A percentile compares a stretch with the other conserved stretches of the same genome.
These are phyloP conservation scores for Yamadazyma buinensis DNA, from an alignment of 1,139 yeast genomes.

Conservation along the genomic window DNA sequence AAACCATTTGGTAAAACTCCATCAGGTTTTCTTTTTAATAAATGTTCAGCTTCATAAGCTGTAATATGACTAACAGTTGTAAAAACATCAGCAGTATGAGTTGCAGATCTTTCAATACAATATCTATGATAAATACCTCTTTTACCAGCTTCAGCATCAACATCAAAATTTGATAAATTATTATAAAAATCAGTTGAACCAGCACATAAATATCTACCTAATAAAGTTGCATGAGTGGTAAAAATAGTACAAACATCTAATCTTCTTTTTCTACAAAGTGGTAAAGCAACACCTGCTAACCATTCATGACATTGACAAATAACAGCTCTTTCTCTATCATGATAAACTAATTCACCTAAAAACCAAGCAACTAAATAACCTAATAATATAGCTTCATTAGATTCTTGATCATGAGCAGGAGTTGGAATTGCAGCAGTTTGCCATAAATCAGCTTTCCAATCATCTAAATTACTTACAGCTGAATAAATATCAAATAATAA, in stretches of 20 bases:
- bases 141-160: slow-evolving; percentile 97
- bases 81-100: slow-evolving; percentile 94
- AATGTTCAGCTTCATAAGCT: slow-evolving; percentile 90
- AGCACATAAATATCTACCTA: slow-evolving; percentile 94
- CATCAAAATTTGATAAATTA: slow-evolving; percentile 85
- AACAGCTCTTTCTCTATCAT: slow-evolving; percentile 82
- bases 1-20: slow-evolving; percentile 97
- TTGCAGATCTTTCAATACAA: slow-evolving; percentile 95
- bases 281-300: slow-evolving; percentile 96
- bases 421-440: slow-evolving; percentile 86
- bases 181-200: slow-evolving; percentile 95
- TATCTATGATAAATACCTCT: slow-evolving; percentile 96
- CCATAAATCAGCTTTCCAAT: slow-evolving; percentile 97
- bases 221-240: slow-evolving; percentile 94
- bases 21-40: slow-evolving; percentile 92
- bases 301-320: slow-evolving; percentile 97
- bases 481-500: slow-evolving; percentile 81
- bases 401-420: slow-evolving; percentile 83
- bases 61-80: slow-evolving; percentile 97
- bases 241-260: slow-evolving; percentile 93
- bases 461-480: slow-evolving; percentile 66
- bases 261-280: slow-evolving; percentile 85
- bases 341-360: slow-evolving; percentile 83
- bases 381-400: slow-evolving; percentile 86
- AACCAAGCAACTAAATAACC: slow-evolving; percentile 98